Base-by-base conservation (phyloP, 768 basidiomycete species). In the Cytidiella melzeri region DNA sequence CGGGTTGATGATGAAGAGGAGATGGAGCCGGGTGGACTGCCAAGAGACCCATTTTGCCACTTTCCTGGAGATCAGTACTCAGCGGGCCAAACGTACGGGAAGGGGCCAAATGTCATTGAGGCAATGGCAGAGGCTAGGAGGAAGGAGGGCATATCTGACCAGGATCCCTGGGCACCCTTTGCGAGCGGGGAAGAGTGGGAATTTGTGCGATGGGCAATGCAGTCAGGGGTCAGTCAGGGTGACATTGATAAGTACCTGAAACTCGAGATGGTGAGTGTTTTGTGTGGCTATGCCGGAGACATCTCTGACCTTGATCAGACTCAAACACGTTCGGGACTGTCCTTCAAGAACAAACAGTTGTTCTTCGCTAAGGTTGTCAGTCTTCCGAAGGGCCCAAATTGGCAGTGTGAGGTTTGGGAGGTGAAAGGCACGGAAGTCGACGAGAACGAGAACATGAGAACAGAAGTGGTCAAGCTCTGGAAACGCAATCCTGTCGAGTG, bases 401-500 rank as follows among this genome's bases (percentile, higher is more conserved):
- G 64, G 65, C 43, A 43, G 11, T 63, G 61, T 41, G 46, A 58
- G 41, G n/a, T 46, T 1, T 39, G 53, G 1, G 50, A 51, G 25
- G 47, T 39, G 4, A 20, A 12, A 5, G 60, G 60, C 2, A 56
- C 59, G 27, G 36, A 38, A 9, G 2, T 53, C 11, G 56, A 54
- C 19, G 54, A 57, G 23, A 43, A 62, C 39, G 54, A 52, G 3
- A 34, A 57, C 20, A 13, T 5, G 6, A 20, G 24, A 18, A 42
- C 12, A 0, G 57, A 61, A 37, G 43, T 51, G 2, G 7, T 65
- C 2, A 60, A 65, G 43, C 30, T 64, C 3, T 64, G 60, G 60
- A 23, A 41, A 21, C 44, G 58, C 0, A 49, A 67, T 26, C 61
- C 64, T 0, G 48, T 66, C 1, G 64, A 63, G 1, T 61, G 59